Base-by-base conservation (phyloP, 208 protist genomes). In the Balamuthia mandrillaris region DNA sequence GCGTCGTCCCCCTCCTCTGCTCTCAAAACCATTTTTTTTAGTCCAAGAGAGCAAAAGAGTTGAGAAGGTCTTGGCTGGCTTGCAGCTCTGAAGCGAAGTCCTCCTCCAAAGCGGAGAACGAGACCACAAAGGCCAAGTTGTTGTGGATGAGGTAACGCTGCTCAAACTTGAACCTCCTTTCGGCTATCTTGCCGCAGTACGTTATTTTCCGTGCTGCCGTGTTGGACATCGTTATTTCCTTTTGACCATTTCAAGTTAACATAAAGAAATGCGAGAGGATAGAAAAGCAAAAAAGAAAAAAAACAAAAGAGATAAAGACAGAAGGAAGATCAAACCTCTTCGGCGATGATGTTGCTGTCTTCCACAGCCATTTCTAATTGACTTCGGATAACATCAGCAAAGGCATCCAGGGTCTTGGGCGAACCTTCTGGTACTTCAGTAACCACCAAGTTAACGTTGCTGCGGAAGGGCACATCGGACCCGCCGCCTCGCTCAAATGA, bases 361-460 rank as follows among this genome's bases (percentile, higher is more conserved):
- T 75, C 66, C 27, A 75, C 66, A 16, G 66, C 66, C 66, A 75
- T 75, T 37, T n/a, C 2, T 12, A 75, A 44, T 44, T 75, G 66
- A 10, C 52, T 44, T 24, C 66, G 66, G 24, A 75, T 44, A 16
- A 75, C 52, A 24, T 18, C 5, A 16, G 66, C 42, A 16, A 75
- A 75, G 37, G 24, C 41, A 44, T 75, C 66, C 10, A 75, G 33
- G 21, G 66, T 33, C 18, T 45, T 75, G n/a, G n/a, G n/a, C n/a
- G n/a, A n/a, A n/a, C n/a, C n/a, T n/a, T n/a, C n/a, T n/a, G n/a
- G n/a, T 24, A 75, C 42, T 10, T 75, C 66, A 14, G 66, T 75
- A 27, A 75, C 52, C n/a, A 75, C 66, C 9, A 75, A 44, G 66
- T 75, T 75, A 44, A 75, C 66, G 41, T 75, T 75, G 24, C 42